Evolutionary conservation across 1,284 basidiomycete species (phyloP), one percentile per base, ranked within the genome.

Genomic region (Ceratorhiza oryzae-sativae): DNA sequence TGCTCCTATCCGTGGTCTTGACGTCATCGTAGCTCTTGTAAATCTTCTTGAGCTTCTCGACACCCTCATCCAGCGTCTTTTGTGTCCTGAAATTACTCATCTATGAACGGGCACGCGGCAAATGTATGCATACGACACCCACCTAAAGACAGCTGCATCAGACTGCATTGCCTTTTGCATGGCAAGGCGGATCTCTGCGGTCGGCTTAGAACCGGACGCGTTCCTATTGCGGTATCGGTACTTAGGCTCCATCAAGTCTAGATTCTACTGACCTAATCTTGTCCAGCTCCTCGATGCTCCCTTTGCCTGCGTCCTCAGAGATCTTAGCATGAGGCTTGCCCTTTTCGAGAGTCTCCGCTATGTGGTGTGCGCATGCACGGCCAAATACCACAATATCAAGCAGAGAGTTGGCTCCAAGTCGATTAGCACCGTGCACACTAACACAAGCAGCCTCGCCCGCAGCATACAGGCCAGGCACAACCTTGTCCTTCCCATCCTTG

Each of bases 141-240:
- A 90, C 88, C 91, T 86, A 87, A 95, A 95, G 75, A 95, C 94
- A 76, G 93, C 94, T 63, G 93, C 94, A 80, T 96, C 93, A 58
- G 88, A 81, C 82, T 99, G 97, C 97, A 99, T 99, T 65, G 95
- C 94, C 86, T 97, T 98, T 82, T 99, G 97, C 95, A 99, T 96
- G 79, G 94, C 90, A 74, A 97, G 82, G 76, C 97, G 88, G 80
- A 99, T 92, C 79, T 96, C 88, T 23, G 95, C 90, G 51, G 97
- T 99, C 58, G 93, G 86, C 77, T 92, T 88, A 42, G 92, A 86
- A 39, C 97, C 97, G 78, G 89, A 84, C 9, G 94, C 84, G 71
- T 88, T 93, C 77, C 93, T 87, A 72, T 41, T 55, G 67, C 36
- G 32, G 23, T 32, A 15, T 49, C 48, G 63, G 48, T 42, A 53